These are phyloP conservation scores for Polyporus tsugae DNA, from an alignment of 1,284 basidiomycete genomes.

Conservation along the genomic window DNA sequence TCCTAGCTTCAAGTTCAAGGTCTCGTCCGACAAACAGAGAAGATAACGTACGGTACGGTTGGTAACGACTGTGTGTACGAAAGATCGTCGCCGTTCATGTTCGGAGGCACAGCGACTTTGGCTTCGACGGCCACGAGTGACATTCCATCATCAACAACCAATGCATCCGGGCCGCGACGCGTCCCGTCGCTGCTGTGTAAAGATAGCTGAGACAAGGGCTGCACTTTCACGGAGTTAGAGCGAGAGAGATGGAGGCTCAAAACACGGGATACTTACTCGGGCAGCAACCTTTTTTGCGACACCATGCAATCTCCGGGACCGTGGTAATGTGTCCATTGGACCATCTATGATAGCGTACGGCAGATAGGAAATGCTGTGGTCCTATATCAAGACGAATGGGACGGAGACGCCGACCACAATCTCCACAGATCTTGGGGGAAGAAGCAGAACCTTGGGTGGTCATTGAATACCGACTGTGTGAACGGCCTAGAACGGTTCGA, in stretches of 20 bases:
- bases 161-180: neutral
- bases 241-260: neutral
- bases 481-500: neutral
- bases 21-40: too few species aligned
- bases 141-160: neutral
- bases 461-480: neutral
- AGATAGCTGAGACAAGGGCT: too few species aligned
- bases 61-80: neutral
- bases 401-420: neutral
- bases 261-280: neutral
- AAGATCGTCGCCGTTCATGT: neutral
- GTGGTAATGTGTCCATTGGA: neutral
- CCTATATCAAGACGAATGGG: neutral
- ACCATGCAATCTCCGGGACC: neutral
- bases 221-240: neutral
- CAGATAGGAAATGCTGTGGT: neutral
- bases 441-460: neutral
- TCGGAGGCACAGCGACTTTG: neutral
- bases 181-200: too few species aligned
- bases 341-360: neutral
- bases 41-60: too few species aligned
- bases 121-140: neutral
- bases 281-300: neutral
- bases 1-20: neutral
- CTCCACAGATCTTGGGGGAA: neutral